These are phyloP conservation scores for Beauveria asiatica DNA, from an alignment of 2,329 filamentous ascomycete genomes.

Conservation along the genomic window DNA sequence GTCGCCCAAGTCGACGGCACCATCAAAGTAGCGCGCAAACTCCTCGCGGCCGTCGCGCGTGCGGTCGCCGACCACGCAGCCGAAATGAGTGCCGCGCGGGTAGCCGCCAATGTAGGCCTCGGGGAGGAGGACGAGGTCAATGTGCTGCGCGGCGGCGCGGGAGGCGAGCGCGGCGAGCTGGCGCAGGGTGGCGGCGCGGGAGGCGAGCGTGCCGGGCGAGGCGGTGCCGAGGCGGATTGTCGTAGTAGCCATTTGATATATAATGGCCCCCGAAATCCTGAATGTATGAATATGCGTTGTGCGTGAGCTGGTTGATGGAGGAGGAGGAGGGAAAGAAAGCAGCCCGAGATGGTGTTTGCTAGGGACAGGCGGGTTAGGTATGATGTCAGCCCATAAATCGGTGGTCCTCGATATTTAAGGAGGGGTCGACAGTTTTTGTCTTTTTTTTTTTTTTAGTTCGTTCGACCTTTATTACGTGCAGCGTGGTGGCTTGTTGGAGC, in stretches of 20 bases:
- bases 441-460: too few relatives aligned
- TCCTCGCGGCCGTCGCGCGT: conserved; percentile 66
- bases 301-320: not conserved
- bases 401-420: too few relatives aligned
- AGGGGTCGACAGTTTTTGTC: too few relatives aligned
- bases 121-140: conserved; percentile 75
- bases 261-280: too few relatives aligned
- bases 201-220: conserved; percentile 43
- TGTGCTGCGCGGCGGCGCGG: conserved; percentile 45
- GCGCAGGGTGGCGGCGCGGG: conserved; percentile 51
- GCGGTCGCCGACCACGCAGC: conserved; percentile 63
- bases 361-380: too few relatives aligned
- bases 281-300: not conserved
- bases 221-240: conserved; percentile 46
- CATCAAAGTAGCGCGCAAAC: conserved; percentile 70
- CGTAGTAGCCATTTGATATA: conserved; percentile 15
- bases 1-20: conserved; percentile 77
- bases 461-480: too few relatives aligned
- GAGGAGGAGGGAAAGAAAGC: not conserved
- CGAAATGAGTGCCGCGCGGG: conserved; percentile 72
- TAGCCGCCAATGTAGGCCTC: conserved; percentile 92
- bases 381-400: too few relatives aligned
- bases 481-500: too few relatives aligned
- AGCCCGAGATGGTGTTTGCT: not conserved
- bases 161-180: conserved; percentile 56